Percentiles rank a stretch among this genome's conserved stretches.
phyloP scores from a whole-genome alignment of 805 yeast genomes.

The Wickerhamiella siamensis region DNA sequence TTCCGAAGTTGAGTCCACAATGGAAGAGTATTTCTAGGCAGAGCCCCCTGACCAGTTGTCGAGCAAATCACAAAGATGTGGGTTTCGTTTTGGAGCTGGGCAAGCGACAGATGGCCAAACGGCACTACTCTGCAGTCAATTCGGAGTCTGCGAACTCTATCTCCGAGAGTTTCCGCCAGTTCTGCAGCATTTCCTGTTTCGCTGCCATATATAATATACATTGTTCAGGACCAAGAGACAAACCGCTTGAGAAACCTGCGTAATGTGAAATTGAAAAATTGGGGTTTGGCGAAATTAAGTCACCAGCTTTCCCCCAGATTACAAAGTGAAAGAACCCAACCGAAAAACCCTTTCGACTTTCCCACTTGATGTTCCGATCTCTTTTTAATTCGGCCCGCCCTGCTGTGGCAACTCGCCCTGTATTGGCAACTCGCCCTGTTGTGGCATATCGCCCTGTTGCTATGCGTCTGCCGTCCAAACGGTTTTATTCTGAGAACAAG shows the following conservation, averaged over 20 bases:
- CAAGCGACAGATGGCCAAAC: slow-evolving; percentile 28
- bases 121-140: slow-evolving; percentile 41
- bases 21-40: slow-evolving; percentile 61
- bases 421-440: background rate
- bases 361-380: slow-evolving; percentile 4
- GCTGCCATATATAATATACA: slow-evolving; percentile 61
- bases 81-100: slow-evolving; percentile 32
- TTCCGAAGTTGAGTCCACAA: slow-evolving; percentile 65
- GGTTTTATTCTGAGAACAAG: slow-evolving; percentile 6
- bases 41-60: slow-evolving; percentile 91
- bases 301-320: background rate
- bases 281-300: background rate
- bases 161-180: slow-evolving; percentile 51
- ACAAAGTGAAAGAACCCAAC: background rate
- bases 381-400: slow-evolving; percentile 5
- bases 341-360: too few relatives aligned
- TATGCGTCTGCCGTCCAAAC: background rate
- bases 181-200: slow-evolving; percentile 91
- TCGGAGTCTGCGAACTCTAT: slow-evolving; percentile 34
- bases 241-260: too few relatives aligned
- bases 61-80: slow-evolving; percentile 52
- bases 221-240: slow-evolving; percentile 3
- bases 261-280: too few relatives aligned
- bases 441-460: slow-evolving; percentile 1
- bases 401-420: too few relatives aligned